Evolutionary conservation across 2,329 filamentous ascomycete genomes (phyloP).

Genomic region (Neoascochyta sp.): DNA sequence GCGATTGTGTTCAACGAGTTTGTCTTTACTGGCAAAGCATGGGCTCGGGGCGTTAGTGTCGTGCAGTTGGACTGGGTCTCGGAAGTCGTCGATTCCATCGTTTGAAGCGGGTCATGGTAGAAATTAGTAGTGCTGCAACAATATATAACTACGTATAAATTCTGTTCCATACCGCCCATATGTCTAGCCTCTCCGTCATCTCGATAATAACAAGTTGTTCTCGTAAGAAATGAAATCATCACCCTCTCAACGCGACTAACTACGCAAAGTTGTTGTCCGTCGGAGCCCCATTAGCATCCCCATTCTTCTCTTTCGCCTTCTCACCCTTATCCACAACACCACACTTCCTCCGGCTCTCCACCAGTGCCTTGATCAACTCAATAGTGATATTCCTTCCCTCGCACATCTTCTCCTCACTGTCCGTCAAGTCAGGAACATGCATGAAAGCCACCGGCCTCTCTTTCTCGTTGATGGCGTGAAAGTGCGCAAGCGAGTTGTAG

Average conservation of each 20-base stretch:
- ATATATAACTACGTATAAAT: no score
- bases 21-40: conserved; percentile 62
- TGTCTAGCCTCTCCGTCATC: no score
- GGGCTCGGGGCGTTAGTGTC: conserved; percentile 59
- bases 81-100: conserved; percentile 45
- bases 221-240: no score
- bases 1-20: conserved; percentile 64
- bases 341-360: conserved; percentile 23
- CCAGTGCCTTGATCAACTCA: conserved; percentile 34
- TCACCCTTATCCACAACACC: conserved; percentile 22
- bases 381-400: conserved; percentile 28
- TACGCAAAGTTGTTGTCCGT: conserved; percentile 14
- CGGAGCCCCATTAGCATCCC: conserved; percentile 1
- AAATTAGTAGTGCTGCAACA: no score
- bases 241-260: no score
- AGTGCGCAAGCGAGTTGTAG: conserved; percentile 34
- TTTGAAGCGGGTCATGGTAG: no score
- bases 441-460: conserved; percentile 34
- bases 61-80: conserved; percentile 62
- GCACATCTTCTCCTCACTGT: conserved; percentile 21
- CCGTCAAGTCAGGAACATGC: conserved; percentile 35
- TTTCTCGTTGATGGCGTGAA: conserved; percentile 14
- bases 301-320: neutral
- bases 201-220: no score
- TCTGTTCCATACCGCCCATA: no score